Conservation (phyloP, 805 yeast genomes). For the Jamesozyma lodderae region DNA sequence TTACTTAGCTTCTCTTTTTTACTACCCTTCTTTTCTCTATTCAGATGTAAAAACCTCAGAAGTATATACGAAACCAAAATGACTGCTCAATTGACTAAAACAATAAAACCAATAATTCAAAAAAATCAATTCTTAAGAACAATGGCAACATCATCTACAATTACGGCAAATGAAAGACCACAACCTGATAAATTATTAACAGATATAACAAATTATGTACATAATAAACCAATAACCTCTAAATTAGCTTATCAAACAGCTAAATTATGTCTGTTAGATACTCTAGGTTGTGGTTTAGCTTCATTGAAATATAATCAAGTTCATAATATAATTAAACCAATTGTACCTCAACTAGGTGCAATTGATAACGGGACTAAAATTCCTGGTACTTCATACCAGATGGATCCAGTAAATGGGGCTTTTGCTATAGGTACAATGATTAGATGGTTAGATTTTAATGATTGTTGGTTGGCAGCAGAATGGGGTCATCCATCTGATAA, state of each 20-base stretch:
- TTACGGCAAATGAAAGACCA: constrained; percentile 37
- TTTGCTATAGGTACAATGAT: constrained; percentile 48
- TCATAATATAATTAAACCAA: constrained; percentile 41
- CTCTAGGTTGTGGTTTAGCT: constrained; percentile 53
- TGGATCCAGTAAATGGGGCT: constrained; percentile 52
- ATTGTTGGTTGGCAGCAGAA: constrained; percentile 62
- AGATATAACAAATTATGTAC: constrained; percentile 45
- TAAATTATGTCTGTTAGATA: constrained; percentile 44
- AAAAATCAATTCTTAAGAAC: no score
- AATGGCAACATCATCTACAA: not conserved
- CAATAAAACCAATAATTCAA: not conserved
- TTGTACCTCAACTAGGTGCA: constrained; percentile 42
- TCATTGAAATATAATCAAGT: constrained; percentile 47
- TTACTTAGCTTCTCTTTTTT: no score
- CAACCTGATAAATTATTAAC: constrained; percentile 40
- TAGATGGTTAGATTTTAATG: constrained; percentile 55
- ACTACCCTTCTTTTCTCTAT: not conserved
- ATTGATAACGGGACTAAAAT: constrained; percentile 46
- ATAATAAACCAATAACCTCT: constrained; percentile 37
- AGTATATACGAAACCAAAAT: no score
- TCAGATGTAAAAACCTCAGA: no score
- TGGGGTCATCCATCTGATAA: constrained; percentile 64
- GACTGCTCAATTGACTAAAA: not conserved
- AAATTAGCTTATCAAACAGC: constrained; percentile 46
- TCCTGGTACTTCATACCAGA: constrained; percentile 41